Percentiles rank a stretch among this genome's conserved stretches.
Evolutionary conservation across 139 green algal species (phyloP).

Genomic region (Chlorella vulgaris): DNA sequence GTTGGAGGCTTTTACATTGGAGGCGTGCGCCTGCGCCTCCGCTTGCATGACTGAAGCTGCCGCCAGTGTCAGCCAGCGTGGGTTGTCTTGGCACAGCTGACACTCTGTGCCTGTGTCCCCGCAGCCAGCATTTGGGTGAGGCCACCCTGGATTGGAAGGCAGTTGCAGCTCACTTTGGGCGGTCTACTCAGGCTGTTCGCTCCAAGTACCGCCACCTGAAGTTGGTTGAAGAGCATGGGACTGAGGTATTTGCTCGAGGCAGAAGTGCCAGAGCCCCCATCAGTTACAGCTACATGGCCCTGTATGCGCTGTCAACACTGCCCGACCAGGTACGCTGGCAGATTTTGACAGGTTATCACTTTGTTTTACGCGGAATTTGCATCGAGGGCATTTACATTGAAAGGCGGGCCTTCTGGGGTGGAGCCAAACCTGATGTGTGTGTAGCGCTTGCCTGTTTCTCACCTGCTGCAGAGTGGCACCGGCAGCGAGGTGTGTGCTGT

Average conservation of each 20-base stretch:
- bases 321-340: not conserved
- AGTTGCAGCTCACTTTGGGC: not conserved
- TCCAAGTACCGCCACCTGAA: conserved; percentile 1
- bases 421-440: too few relatives aligned
- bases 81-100: too few relatives aligned
- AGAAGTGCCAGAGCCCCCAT: too few relatives aligned
- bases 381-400: too few relatives aligned
- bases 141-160: not conserved
- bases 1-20: too few relatives aligned
- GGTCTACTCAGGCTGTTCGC: not conserved
- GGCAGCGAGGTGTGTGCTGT: not conserved
- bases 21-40: too few relatives aligned
- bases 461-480: not conserved
- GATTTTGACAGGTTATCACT: not conserved
- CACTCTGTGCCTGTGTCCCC: not conserved
- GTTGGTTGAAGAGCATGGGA: too few relatives aligned
- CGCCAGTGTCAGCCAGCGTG: too few relatives aligned
- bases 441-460: too few relatives aligned
- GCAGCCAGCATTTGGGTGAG: not conserved
- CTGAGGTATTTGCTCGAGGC: too few relatives aligned
- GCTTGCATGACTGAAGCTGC: not conserved
- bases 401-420: too few relatives aligned
- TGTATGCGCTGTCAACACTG: conserved; percentile 1
- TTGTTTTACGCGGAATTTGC: not conserved
- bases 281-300: conserved; percentile 11